A percentile compares a stretch with the other conserved stretches of the same genome.
Evolutionary conservation across 805 yeast genomes (phyloP).

Genomic region (Wickerhamiella musiphila): DNA sequence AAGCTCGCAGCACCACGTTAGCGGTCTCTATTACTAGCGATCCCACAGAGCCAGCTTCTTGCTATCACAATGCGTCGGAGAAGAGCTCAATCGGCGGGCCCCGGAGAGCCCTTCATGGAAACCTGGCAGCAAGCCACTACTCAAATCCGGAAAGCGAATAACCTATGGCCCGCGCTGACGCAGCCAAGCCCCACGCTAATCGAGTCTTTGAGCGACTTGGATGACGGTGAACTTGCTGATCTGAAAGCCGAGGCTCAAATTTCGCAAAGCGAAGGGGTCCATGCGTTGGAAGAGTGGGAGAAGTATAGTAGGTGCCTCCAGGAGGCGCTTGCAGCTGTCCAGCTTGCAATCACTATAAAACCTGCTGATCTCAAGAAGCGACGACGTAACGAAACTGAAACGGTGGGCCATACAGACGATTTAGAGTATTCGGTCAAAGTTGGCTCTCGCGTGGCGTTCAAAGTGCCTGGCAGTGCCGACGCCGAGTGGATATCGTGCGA

Average conservation of each 20-base stretch:
- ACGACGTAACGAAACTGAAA: slow-evolving; percentile 7
- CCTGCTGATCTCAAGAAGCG: slow-evolving; percentile 11
- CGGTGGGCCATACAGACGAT: background rate
- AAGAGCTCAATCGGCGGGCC: background rate
- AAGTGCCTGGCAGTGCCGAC: slow-evolving; percentile 48
- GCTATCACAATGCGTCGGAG: background rate
- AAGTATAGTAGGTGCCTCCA: slow-evolving; percentile 11
- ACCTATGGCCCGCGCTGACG: background rate
- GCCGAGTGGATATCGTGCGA: slow-evolving; percentile 95
- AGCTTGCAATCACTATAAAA: slow-evolving; percentile 9
- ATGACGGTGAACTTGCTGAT: slow-evolving; percentile 2
- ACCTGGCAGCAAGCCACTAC: slow-evolving; percentile 2
- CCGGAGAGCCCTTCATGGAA: slow-evolving; percentile 5
- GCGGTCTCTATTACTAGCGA: no score
- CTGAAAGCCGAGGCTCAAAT: slow-evolving; percentile 1
- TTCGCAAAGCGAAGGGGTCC: slow-evolving; percentile 1
- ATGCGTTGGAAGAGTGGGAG: slow-evolving; percentile 10
- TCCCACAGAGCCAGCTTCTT: no score
- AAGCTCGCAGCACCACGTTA: no score
- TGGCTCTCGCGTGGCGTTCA: slow-evolving; percentile 80
- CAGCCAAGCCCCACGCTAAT: background rate
- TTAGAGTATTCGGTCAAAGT: slow-evolving; percentile 23
- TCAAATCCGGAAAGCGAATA: slow-evolving; percentile 3
- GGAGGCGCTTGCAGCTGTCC: slow-evolving; percentile 14
- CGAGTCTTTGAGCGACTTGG: background rate